Percentiles rank a stretch among this genome's conserved stretches.
Evolutionary conservation across 2,329 filamentous ascomycete species (phyloP).

Genomic region (Exophiala mesophila): DNA sequence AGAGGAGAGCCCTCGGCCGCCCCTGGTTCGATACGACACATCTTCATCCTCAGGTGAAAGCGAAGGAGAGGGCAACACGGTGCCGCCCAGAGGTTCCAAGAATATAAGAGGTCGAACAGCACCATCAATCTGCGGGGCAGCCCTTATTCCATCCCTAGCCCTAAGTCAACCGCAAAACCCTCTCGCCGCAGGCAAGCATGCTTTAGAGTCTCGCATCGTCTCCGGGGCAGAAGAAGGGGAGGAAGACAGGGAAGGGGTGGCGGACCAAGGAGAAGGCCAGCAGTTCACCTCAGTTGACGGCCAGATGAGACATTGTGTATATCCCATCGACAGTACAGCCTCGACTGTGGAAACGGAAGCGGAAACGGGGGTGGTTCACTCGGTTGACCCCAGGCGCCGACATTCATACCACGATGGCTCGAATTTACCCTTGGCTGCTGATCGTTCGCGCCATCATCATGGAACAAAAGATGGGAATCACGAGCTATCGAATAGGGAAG

Average conservation of each 20-base stretch:
- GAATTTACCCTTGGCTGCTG: background rate
- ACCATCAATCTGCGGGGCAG: constrained; percentile 55
- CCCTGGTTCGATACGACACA: constrained; percentile 24
- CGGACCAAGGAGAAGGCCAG: constrained; percentile 10
- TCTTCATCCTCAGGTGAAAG: constrained; percentile 21
- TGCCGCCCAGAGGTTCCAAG: constrained; percentile 22
- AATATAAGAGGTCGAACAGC: constrained; percentile 31
- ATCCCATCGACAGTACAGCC: background rate
- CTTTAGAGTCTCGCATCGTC: constrained; percentile 45
- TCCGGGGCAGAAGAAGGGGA: constrained; percentile 43
- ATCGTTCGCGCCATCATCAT: background rate
- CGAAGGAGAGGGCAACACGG: constrained; percentile 15
- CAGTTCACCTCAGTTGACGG: background rate
- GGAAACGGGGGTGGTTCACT: background rate
- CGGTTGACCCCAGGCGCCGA: background rate
- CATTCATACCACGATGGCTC: background rate
- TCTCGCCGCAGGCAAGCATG: constrained; percentile 49
- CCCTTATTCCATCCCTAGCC: constrained; percentile 62
- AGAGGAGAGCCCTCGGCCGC: constrained; percentile 34
- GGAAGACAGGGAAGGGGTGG: constrained; percentile 31
- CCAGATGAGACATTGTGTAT: background rate
- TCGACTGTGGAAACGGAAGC: background rate
- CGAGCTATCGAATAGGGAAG: too few relatives aligned
- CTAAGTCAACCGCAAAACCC: constrained; percentile 64
- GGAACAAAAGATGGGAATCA: background rate